phyloP scores from a whole-genome alignment of 1,284 basidiomycete genomes.

The Tremellales sp. region DNA sequence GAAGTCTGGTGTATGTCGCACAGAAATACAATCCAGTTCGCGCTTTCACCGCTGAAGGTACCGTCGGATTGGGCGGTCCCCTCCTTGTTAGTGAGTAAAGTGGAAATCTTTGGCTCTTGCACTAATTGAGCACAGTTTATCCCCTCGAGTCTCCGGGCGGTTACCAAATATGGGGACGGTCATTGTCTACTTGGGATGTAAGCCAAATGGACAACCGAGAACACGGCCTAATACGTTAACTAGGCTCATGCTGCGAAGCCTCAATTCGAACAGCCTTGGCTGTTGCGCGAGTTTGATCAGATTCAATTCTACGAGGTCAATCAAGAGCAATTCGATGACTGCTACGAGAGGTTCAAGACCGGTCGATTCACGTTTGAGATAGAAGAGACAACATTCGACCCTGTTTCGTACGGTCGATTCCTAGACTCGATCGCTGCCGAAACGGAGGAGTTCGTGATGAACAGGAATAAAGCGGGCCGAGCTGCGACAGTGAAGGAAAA shows the following conservation, averaged over 20 bases:
- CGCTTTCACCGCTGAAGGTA: conserved; percentile 50
- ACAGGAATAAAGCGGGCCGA: conserved; percentile 26
- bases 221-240: conserved; percentile 56
- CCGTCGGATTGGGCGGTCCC: conserved; percentile 53
- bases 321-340: conserved; percentile 43
- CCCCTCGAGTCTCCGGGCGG: conserved; percentile 64
- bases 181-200: conserved; percentile 36
- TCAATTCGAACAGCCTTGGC: conserved; percentile 55
- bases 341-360: conserved; percentile 59
- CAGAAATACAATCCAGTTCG: conserved; percentile 51
- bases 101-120: background rate
- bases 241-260: conserved; percentile 53
- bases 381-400: conserved; percentile 52
- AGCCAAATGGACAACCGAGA: conserved; percentile 60
- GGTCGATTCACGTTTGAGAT: conserved; percentile 61
- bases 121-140: conserved; percentile 53
- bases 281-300: conserved; percentile 64
- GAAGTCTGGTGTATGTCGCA: conserved; percentile 28
- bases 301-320: conserved; percentile 47
- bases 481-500: conserved; percentile 32
- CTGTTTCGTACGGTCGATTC: conserved; percentile 55
- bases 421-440: conserved; percentile 51
- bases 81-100: conserved; percentile 26
- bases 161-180: conserved; percentile 58
- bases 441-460: conserved; percentile 50